A percentile compares a stretch with the other conserved stretches of the same genome.
phyloP scores from a whole-genome alignment of 306 rosid species.

The Cicer chorassanicum region DNA sequence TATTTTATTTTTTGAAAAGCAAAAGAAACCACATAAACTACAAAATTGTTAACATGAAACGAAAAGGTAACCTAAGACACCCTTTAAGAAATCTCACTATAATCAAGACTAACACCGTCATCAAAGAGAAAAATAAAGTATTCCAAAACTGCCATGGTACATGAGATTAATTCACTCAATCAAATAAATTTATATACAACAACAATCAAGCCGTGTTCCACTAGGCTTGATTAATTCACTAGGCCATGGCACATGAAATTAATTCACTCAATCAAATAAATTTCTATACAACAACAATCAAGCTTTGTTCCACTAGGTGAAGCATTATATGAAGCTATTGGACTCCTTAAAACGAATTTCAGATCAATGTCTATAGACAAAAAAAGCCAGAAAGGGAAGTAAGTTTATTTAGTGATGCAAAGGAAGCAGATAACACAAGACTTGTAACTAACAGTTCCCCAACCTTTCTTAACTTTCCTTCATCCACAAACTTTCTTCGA shows the following conservation, averaged over 20 bases:
- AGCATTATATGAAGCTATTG: slow-evolving; percentile 2
- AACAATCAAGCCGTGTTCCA: slow-evolving; percentile 11
- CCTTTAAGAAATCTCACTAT: slow-evolving; percentile 4
- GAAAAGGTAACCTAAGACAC: slow-evolving; percentile 26
- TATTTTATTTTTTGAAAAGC: background rate
- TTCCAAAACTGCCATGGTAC: slow-evolving; percentile 19
- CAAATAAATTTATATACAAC: slow-evolving; percentile 33
- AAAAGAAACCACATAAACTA: slow-evolving; percentile 30
- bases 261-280: slow-evolving; percentile 34
- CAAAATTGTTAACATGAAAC: slow-evolving; percentile 33
- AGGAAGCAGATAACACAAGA: slow-evolving; percentile 21
- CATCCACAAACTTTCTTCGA: slow-evolving; percentile 92
- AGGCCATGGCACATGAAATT: background rate
- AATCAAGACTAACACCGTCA: background rate
- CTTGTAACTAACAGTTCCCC: slow-evolving; percentile 21
- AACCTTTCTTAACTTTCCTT: slow-evolving; percentile 97
- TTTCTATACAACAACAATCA: slow-evolving; percentile 10
- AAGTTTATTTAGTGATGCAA: slow-evolving; percentile 23
- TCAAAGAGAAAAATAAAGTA: background rate
- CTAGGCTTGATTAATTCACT: background rate
- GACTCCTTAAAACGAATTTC: slow-evolving; percentile 20
- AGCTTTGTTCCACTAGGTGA: background rate
- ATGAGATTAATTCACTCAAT: background rate
- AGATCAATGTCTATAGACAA: background rate
- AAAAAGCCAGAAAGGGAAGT: slow-evolving; percentile 4